Evolutionary conservation across 192 early-diverging fungal species (phyloP), one percentile per base, ranked within the genome.

Genomic region (Chytriomyces sp.): DNA sequence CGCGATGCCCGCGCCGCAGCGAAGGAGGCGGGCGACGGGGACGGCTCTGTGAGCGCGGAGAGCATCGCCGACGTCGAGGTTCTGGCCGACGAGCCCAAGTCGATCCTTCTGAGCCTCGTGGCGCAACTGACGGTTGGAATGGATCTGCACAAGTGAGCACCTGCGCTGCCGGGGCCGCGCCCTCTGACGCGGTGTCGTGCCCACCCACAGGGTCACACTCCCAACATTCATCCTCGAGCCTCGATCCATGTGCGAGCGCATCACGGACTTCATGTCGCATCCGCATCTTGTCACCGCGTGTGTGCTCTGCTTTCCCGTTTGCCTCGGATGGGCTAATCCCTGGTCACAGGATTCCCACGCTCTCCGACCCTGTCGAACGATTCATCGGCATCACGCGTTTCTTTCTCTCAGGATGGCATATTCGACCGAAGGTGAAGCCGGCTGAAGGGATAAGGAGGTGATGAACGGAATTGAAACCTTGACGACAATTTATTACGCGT

Each of bases 191-290:
- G 14, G 17, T 7, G 25, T 17, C 28, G 19, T 33, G 10, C 22
- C 19, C 33, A 34, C 3, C 26, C 44, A 84, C n/a, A n/a, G 92
- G 60, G 90, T 98, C 52, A 93, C 95, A n/a, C 88, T 98, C 19
- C 96, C 95, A 10, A 94, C 93, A 4, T 98, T 98, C 85, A 89
- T 98, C 3, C 84, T 98, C 26, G 96, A 98, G 69, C 93, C 95
- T 1, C 80, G 95, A 26, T 93, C 92, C 78, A 94, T 96, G 84
- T 87, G 93, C 31, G 96, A 98, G 76, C 89, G 93, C 26, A 92
- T 98, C 31, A 94, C 94, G 5, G 94, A 98, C 83, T 98, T 98
- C 84, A 93, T 97, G 89, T 56, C 32, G 59, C 88, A 88, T 12
- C 90, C 91, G 1, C 86, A 91, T 59, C 84, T 82, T 71, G 89